Evolutionary conservation across 352 stramenopile genomes (phyloP), one percentile per base, ranked within the genome.

Genomic region (Pythium aquatile): DNA sequence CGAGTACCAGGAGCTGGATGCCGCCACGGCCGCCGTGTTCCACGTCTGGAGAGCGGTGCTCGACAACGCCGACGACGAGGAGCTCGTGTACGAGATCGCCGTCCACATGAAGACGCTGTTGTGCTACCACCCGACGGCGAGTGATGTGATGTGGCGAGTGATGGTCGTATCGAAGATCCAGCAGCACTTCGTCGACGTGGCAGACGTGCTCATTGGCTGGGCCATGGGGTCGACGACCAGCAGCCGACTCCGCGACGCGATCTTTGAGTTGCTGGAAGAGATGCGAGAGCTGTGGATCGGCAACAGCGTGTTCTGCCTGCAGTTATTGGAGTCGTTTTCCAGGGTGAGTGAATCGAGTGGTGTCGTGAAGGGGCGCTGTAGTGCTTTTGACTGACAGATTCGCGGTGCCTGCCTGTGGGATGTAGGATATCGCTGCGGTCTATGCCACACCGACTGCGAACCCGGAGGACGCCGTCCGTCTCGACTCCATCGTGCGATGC

Each of bases 151-250:
- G n/a, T 74, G 67, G 61, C 47, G 55, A 39, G 42, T 53, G 32
- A 55, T 67, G 5, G 58, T 74, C 20, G 59, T 48, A 20, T 55
- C 61, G 24, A 74, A 70, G 52, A 57, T 74, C 28, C 68, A 74
- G 42, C 68, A 62, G 8, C 68, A 74, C 20, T 78, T 78, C 54
- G 72, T 78, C 4, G 65, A 72, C 30, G 44, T 76, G 20, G 57
- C 72, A 3, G 66, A 78, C 54, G 65, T 76, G 35, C 42, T 78
- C 16, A 76, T 78, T 37, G 68, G 60, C 5, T 78, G 72, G 72
- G 46, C 66, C 24, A 76, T 63, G 58, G 69, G 68, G 26, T 30
- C 35, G 6, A 49, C 68, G 9, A 78, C 72, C 11, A 46, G 51
- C 35, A 57, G 64, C 13, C 33, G 35, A 3, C 49, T 69, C 16